Evolutionary conservation across 1,284 basidiomycete genomes (phyloP).

Genomic region (Mycosarcoma maydis): DNA sequence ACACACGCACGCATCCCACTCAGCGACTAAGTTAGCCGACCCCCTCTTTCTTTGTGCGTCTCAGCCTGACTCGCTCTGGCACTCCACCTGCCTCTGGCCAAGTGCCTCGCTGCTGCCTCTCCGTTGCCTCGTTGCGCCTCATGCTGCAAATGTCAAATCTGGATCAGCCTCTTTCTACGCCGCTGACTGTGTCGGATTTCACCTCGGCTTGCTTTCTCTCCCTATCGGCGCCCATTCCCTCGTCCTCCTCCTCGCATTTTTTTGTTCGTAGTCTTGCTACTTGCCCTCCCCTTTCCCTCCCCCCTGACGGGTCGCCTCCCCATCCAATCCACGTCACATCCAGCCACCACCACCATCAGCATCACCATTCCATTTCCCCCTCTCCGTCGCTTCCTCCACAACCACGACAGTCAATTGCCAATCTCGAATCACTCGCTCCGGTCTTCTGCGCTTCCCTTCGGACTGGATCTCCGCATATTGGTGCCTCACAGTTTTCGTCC

Average conservation of each 20-base stretch:
- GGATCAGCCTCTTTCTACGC: not conserved
- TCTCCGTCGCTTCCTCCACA: too few species aligned
- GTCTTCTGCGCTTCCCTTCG: not conserved
- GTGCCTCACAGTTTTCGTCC: not conserved
- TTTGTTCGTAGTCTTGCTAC: too few species aligned
- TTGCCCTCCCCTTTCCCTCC: too few species aligned
- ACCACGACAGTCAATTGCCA: not conserved
- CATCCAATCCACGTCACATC: too few species aligned
- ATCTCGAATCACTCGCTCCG: not conserved
- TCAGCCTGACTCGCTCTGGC: too few species aligned
- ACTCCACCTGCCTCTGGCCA: not conserved
- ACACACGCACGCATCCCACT: constrained; percentile 4
- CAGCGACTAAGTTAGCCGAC: too few species aligned
- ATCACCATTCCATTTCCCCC: too few species aligned
- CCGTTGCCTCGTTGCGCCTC: not conserved
- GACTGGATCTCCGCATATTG: not conserved
- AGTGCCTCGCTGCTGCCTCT: not conserved
- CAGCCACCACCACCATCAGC: not conserved
- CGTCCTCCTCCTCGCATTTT: not conserved
- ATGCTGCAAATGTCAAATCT: not conserved
- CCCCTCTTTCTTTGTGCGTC: too few species aligned
- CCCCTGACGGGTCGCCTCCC: too few species aligned
- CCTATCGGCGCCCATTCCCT: not conserved
- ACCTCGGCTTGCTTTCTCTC: not conserved
- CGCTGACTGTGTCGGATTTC: not conserved